Evolutionary conservation across 306 rosid species (phyloP).

Genomic region (Pyrus pyrifolia): DNA sequence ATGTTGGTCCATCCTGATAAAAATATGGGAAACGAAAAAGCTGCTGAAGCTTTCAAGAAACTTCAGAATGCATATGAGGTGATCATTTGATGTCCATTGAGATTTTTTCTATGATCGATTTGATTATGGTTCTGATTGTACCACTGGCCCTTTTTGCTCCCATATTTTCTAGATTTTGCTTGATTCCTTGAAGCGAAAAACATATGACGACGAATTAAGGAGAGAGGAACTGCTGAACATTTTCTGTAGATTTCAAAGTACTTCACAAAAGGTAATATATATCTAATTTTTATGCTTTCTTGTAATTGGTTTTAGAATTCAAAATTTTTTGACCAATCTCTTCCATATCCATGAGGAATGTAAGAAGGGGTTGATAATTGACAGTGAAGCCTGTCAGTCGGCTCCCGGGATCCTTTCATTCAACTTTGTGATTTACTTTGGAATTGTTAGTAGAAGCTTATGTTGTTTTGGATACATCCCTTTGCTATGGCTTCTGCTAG

Average conservation of each 20-base stretch:
- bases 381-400: neutral
- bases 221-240: slow-evolving; percentile 77
- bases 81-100: slow-evolving; percentile 7
- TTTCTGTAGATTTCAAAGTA: slow-evolving; percentile 63
- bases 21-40: slow-evolving; percentile 98
- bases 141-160: neutral
- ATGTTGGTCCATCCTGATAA: slow-evolving; percentile 99
- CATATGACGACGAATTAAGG: slow-evolving; percentile 90
- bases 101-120: neutral
- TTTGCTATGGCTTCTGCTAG: neutral
- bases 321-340: neutral
- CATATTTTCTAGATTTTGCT: slow-evolving; percentile 58
- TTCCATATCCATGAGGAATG: neutral
- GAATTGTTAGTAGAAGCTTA: neutral
- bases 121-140: slow-evolving; percentile 11
- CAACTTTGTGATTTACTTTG: neutral
- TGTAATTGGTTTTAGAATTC: neutral
- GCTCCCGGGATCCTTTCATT: neutral
- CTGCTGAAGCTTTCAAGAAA: slow-evolving; percentile 96
- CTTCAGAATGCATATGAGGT: slow-evolving; percentile 99
- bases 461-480: neutral
- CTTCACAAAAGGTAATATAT: slow-evolving; percentile 53
- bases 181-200: slow-evolving; percentile 81
- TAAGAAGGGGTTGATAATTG: neutral
- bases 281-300: neutral